Conservation (phyloP, 768 basidiomycete genomes). For the Auricularia sp. region DNA sequence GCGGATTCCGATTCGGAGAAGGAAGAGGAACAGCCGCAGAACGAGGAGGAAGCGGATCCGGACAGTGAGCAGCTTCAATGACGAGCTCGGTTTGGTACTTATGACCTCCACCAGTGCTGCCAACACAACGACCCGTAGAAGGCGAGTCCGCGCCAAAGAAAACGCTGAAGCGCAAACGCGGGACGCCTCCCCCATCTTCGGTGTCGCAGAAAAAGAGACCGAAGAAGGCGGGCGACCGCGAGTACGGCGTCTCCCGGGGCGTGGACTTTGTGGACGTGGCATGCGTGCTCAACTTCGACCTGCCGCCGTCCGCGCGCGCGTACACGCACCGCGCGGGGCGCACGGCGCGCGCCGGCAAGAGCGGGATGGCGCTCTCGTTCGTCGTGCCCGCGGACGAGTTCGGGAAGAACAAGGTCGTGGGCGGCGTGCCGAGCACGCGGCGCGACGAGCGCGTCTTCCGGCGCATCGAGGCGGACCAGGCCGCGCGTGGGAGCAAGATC, state of each 20-base stretch:
- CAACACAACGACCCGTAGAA: conserved; percentile 38
- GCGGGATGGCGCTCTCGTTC: conserved; percentile 86
- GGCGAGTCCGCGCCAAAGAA: conserved; percentile 13
- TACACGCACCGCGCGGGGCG: conserved; percentile 96
- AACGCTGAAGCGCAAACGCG: conserved; percentile 51
- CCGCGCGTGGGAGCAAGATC: conserved; percentile 42
- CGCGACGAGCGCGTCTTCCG: conserved; percentile 68
- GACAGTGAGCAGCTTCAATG: conserved; percentile 20
- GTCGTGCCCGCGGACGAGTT: conserved; percentile 61
- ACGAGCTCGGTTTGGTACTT: neutral
- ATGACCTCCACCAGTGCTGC: conserved; percentile 32
- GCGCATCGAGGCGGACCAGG: conserved; percentile 70
- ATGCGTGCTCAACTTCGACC: conserved; percentile 96
- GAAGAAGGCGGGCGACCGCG: conserved; percentile 41
- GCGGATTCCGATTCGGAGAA: conserved; percentile 27
- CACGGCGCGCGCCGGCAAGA: conserved; percentile 90
- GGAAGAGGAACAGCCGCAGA: no score
- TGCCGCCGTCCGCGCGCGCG: conserved; percentile 76
- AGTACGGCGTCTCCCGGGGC: conserved; percentile 91
- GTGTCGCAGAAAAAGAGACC: conserved; percentile 35
- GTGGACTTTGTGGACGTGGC: conserved; percentile 96
- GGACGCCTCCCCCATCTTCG: conserved; percentile 29
- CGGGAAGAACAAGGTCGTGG: conserved; percentile 69
- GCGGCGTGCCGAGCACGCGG: conserved; percentile 55
- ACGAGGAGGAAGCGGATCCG: conserved; percentile 26